These are phyloP conservation scores for Colletotrichum australisinense DNA, from an alignment of 2,329 filamentous ascomycete genomes.

Conservation along the genomic window DNA sequence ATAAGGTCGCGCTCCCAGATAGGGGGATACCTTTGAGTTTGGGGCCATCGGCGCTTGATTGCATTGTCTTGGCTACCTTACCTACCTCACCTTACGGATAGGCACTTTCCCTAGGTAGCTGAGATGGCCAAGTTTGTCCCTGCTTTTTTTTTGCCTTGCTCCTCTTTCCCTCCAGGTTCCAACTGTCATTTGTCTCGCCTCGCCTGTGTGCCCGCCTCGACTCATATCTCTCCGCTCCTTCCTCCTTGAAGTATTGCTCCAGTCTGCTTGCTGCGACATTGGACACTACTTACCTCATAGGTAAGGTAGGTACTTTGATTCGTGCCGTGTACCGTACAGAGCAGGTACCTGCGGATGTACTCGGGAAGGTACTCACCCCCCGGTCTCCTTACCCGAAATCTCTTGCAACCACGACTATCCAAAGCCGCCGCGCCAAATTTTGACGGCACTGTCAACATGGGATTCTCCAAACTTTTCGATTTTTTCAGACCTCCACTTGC, in stretches of 20 bases:
- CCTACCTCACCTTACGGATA: not conserved
- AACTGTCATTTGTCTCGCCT: not conserved
- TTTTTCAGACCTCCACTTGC: constrained; percentile 14
- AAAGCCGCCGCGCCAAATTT: constrained; percentile 2
- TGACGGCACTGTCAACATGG: constrained; percentile 32
- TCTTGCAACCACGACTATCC: not conserved
- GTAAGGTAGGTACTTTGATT: not conserved
- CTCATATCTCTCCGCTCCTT: not conserved
- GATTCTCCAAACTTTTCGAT: constrained; percentile 35
- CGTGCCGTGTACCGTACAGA: not conserved
- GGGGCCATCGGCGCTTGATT: not conserved
- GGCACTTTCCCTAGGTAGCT: not conserved
- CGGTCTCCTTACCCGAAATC: not conserved
- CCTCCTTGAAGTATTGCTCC: not conserved
- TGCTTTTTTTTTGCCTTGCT: not conserved
- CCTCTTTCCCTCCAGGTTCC: not conserved
- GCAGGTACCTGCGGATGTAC: not conserved
- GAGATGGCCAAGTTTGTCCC: not conserved
- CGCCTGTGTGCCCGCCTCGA: not conserved
- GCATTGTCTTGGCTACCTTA: not conserved
- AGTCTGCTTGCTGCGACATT: not conserved
- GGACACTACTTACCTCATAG: not conserved
- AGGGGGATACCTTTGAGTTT: not conserved
- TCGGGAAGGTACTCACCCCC: not conserved
- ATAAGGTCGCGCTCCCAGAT: not conserved